Conservation (phyloP, 106 monocot genomes). For the Dioscorea zingiberensis region DNA sequence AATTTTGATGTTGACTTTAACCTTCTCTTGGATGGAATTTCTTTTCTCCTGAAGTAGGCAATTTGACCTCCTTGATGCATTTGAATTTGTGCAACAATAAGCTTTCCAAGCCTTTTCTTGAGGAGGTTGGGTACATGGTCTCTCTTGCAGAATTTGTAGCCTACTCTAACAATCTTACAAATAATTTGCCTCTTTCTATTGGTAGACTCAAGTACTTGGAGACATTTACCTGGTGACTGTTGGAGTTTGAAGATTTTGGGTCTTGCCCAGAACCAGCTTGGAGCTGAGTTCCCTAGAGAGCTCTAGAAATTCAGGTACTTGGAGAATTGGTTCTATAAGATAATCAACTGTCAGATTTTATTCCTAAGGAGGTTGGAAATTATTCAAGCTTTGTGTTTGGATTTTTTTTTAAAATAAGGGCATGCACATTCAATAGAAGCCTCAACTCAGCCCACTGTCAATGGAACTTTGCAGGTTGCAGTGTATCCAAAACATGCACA, state of each 20-base stretch:
- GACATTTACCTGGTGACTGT: conserved; percentile 56
- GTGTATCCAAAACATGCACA: no score
- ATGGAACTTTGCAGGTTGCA: no score
- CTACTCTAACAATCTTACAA: conserved; percentile 75
- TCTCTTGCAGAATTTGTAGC: conserved; percentile 57
- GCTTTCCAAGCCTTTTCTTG: conserved; percentile 63
- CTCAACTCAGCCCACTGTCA: no score
- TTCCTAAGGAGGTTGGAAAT: no score
- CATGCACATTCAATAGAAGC: no score
- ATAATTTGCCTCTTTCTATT: conserved; percentile 53
- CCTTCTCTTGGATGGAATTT: no score
- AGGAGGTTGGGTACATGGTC: conserved; percentile 56
- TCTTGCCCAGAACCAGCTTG: conserved; percentile 79
- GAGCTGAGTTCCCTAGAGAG: conserved; percentile 59
- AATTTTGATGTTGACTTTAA: no score
- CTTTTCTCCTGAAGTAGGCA: no score
- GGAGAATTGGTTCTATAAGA: conserved; percentile 58
- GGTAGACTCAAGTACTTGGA: conserved; percentile 68
- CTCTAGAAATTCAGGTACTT: conserved; percentile 46
- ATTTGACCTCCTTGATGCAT: conserved; percentile 26
- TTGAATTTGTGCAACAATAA: conserved; percentile 77
- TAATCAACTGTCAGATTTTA: conserved; percentile 62
- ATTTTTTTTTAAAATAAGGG: no score
- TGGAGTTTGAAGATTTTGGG: conserved; percentile 49
- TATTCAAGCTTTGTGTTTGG: conserved; percentile 50